phyloP scores from a whole-genome alignment of 768 basidiomycete genomes.

The Mycena sanguinolenta region DNA sequence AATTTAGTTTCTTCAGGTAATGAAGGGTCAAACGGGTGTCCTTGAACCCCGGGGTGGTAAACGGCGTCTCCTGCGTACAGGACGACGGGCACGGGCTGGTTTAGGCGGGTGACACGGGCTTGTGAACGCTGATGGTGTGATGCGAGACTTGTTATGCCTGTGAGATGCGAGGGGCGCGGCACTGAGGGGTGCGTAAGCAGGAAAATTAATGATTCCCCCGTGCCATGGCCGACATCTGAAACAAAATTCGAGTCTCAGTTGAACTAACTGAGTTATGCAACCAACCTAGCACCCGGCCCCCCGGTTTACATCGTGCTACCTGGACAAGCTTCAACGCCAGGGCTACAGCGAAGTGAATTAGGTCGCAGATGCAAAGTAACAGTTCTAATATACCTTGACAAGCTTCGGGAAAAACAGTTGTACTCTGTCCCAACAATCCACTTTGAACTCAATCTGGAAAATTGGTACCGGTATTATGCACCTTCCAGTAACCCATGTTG shows the following conservation, averaged over 20 bases:
- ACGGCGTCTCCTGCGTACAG: constrained; percentile 68
- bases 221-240: constrained; percentile 77
- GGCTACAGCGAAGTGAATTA: constrained; percentile 48
- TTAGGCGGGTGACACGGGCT: constrained; percentile 52
- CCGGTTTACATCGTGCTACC: constrained; percentile 54
- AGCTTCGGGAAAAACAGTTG: constrained; percentile 66
- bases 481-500: constrained; percentile 82
- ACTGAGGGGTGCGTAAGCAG: constrained; percentile 61
- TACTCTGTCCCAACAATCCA: constrained; percentile 50
- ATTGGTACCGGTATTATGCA: constrained; percentile 34
- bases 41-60: constrained; percentile 41
- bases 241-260: constrained; percentile 9
- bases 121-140: constrained; percentile 62
- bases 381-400: constrained; percentile 63
- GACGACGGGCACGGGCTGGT: constrained; percentile 47
- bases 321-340: constrained; percentile 67
- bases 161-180: constrained; percentile 61
- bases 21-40: constrained; percentile 62
- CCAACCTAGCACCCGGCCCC: constrained; percentile 68
- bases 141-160: constrained; percentile 70
- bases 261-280: constrained; percentile 4
- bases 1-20: constrained; percentile 45
- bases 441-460: constrained; percentile 8
- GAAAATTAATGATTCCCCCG: constrained; percentile 74
- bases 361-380: background rate